Percentiles rank a stretch among this genome's conserved stretches.
phyloP scores from a whole-genome alignment of 345 rosid genomes.

The Pistacia vera region DNA sequence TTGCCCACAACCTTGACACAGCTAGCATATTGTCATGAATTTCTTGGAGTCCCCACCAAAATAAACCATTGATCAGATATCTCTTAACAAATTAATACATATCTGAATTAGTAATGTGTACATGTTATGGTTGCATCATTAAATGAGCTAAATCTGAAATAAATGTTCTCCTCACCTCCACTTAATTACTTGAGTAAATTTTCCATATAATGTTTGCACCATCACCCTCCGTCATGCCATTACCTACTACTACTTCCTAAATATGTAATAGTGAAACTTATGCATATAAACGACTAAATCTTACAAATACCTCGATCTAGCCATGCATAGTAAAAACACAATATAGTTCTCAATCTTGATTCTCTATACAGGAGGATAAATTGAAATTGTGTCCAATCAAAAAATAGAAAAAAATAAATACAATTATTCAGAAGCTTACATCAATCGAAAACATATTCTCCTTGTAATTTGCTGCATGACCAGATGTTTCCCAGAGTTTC shows the following conservation, averaged over 20 bases:
- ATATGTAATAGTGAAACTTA: neutral
- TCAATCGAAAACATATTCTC: constrained; percentile 96
- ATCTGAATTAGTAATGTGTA: neutral
- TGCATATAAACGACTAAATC: neutral
- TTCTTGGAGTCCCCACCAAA: no score
- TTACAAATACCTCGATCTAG: neutral
- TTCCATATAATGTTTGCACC: neutral
- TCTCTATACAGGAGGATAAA: neutral
- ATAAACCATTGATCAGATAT: neutral
- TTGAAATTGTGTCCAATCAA: neutral
- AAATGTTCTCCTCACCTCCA: neutral
- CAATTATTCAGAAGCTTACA: constrained; percentile 41
- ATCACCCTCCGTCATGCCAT: neutral
- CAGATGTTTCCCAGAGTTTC: constrained; percentile 96
- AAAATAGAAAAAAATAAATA: no score
- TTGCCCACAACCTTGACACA: neutral
- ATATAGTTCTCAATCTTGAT: neutral
- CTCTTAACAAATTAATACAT: neutral
- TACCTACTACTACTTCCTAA: neutral
- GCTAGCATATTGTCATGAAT: no score
- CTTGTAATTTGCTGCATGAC: constrained; percentile 95
- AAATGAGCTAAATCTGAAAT: neutral
- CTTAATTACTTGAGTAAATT: neutral
- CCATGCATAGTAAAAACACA: neutral
- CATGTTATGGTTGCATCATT: neutral